Base-by-base conservation (phyloP, 2,329 filamentous ascomycete genomes). In the Sodiomyces alkalinus region DNA sequence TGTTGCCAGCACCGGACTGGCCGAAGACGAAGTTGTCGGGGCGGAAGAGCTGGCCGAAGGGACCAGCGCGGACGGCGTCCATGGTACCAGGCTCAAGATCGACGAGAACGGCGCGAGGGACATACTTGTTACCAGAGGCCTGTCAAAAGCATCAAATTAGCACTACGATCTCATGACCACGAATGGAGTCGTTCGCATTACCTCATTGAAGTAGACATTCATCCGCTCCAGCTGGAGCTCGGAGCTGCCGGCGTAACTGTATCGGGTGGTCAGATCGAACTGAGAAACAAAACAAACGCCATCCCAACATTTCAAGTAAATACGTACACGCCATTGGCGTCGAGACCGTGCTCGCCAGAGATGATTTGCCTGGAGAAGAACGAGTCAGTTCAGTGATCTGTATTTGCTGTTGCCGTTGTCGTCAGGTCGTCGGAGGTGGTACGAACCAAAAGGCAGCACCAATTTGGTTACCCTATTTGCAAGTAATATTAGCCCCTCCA, bases 21-120 rank as follows among this genome's bases (percentile, higher is more conserved):
- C 90, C 90, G 62, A 96, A 96, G 55, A 96, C 85, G 65, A 96
- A 96, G 80, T 96, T 98, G 70, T 98, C 90, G 56, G 90, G 90
- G 43, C 90, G 86, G 85, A 98, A 96, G 46, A 98, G 85, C 69
- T 94, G 81, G 48, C 90, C 90, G 58, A 96, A 96, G 44, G 90
- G 90, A 60, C 90, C 87, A 48, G 87, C 82, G 58, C 87, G 87
- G 67, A 98, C 87, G 46, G 90, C 90, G 51, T 98, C 90, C 87
- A 96, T 98, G 64, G 90, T 96, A 65, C 90, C 90, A 46, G 90
- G 90, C 74, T 98, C 90, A 54, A 98, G 74, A 68, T 98, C 90
- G 70, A 98, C 86, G 51, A 98, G 85, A 59, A 98, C 90, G 51
- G 90, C 87, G 68, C 90, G 90, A 51, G 90, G 90, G 53, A 98